A percentile compares a stretch with the other conserved stretches of the same genome.
Evolutionary conservation across 2,329 filamentous ascomycete species (phyloP).

Genomic region (Diaporthe humulicola): DNA sequence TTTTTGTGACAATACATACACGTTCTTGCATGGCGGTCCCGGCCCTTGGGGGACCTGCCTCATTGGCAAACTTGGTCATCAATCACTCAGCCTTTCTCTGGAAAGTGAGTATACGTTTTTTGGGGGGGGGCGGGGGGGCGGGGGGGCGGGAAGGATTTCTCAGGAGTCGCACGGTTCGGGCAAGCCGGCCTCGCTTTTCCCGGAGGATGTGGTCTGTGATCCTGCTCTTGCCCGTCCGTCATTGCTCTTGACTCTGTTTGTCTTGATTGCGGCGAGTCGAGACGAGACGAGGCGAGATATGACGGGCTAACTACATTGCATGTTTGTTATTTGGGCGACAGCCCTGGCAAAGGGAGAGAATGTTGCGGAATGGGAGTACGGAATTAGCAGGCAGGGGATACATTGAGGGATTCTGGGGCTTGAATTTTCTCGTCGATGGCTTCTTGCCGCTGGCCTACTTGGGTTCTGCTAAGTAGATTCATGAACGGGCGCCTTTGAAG

Average conservation of each 20-base stretch:
- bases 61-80: neutral
- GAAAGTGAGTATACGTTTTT: neutral
- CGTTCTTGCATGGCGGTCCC: neutral
- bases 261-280: neutral
- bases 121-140: no score
- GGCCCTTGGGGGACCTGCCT: neutral
- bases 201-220: neutral
- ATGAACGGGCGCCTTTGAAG: no score
- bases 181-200: neutral
- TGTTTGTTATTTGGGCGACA: neutral
- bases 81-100: conserved; percentile 6
- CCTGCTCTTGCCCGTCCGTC: neutral
- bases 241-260: neutral
- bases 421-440: neutral
- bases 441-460: neutral
- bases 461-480: no score
- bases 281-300: neutral
- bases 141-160: neutral
- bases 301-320: neutral
- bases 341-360: neutral
- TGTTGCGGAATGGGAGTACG: neutral
- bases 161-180: neutral
- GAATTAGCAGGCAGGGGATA: neutral
- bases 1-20: neutral
- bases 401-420: neutral